Percentiles rank a stretch among this genome's conserved stretches.
These are phyloP conservation scores for Dillenia turbinata DNA, from an alignment of 164 flowering plant species.

Conservation along the genomic window DNA sequence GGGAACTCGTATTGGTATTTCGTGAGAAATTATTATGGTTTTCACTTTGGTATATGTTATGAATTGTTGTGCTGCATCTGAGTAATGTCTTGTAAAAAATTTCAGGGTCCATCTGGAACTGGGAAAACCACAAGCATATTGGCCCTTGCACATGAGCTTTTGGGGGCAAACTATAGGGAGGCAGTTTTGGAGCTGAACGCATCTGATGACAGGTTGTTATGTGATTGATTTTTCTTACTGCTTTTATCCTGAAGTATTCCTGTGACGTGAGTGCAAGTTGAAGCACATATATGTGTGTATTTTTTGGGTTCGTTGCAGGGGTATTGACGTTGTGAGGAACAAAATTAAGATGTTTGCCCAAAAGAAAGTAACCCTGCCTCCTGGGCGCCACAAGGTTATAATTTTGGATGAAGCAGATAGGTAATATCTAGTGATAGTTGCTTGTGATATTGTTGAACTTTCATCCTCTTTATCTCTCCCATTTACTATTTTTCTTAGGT, in stretches of 20 bases:
- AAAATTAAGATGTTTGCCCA: slow-evolving; percentile 99
- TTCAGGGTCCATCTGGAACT: slow-evolving; percentile 97
- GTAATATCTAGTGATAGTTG: slow-evolving; percentile 25
- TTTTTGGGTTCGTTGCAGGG: slow-evolving; percentile 34
- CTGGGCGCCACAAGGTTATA: slow-evolving; percentile 82
- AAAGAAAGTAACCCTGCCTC: slow-evolving; percentile 91
- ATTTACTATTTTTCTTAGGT: not conserved
- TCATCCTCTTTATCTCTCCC: no score
- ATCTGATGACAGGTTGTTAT: slow-evolving; percentile 80
- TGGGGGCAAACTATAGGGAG: slow-evolving; percentile 85
- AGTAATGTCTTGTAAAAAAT: not conserved
- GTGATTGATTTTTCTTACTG: not conserved
- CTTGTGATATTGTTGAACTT: not conserved
- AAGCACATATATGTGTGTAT: no score
- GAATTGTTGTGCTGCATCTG: no score
- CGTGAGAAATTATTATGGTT: no score
- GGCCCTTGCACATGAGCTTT: slow-evolving; percentile 94
- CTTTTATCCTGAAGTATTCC: not conserved
- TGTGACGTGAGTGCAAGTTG: no score
- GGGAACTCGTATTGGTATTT: no score
- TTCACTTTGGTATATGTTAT: no score
- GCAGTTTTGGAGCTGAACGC: slow-evolving; percentile 96
- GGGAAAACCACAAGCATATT: slow-evolving; percentile 95
- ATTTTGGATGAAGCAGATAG: slow-evolving; percentile 98
- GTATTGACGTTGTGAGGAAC: slow-evolving; percentile 98